Evolutionary conservation across 176 grass and related monocot species (phyloP).

Genomic region (Hyparrhenia diplandra): DNA sequence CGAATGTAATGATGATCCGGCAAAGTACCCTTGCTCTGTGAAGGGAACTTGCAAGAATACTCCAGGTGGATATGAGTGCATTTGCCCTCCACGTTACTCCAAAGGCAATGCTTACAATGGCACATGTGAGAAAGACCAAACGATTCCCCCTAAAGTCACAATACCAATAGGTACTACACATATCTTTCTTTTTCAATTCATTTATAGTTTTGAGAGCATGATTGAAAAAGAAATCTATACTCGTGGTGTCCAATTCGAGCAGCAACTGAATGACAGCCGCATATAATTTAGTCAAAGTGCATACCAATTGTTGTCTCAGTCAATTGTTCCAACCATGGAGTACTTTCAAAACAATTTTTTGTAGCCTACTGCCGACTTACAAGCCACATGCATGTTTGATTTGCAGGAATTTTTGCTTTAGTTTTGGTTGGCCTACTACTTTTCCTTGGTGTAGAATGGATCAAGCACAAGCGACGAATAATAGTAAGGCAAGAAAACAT

Average conservation of each 20-base stretch:
- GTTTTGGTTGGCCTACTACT: background rate
- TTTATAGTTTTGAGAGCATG: background rate
- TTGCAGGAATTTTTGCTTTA: background rate
- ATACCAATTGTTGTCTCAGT: background rate
- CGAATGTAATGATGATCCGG: background rate
- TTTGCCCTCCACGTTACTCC: background rate
- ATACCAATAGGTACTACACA: background rate
- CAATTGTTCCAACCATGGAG: background rate
- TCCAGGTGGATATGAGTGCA: background rate
- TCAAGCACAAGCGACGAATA: background rate
- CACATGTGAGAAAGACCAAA: background rate
- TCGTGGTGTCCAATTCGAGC: background rate
- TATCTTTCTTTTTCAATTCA: background rate
- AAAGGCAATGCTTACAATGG: background rate
- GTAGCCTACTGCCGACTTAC: background rate
- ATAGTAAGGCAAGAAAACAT: background rate
- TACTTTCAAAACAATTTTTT: background rate
- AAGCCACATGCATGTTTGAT: too few species aligned
- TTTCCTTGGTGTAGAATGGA: background rate
- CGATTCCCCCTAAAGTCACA: background rate
- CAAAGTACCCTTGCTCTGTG: background rate
- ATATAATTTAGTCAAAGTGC: background rate
- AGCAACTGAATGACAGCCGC: background rate
- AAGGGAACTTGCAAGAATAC: background rate
- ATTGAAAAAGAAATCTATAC: background rate